Base-by-base conservation (phyloP, 345 rosid genomes). In the Eucalyptus viminalis region DNA sequence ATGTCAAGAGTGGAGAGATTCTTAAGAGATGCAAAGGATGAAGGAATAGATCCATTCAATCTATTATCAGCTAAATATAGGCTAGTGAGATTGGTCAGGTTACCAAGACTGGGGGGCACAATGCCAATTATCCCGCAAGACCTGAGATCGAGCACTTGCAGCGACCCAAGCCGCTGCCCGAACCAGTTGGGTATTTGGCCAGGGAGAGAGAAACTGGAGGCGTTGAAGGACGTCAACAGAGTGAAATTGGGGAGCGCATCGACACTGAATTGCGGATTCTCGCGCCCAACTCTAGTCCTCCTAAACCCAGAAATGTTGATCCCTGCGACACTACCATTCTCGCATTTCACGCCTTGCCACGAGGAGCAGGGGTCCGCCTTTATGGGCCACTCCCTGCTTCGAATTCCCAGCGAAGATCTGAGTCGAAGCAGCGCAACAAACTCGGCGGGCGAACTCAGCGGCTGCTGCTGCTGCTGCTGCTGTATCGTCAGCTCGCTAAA, bases 371-470 rank as follows among this genome's bases (percentile, higher is more conserved):
- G 99, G 88, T 96, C 97, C 11, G 92, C 93, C 92, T 97, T 98
- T 27, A 90, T 94, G 22, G 99, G 99, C 99, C 99, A 98, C 67
- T 98, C 99, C 72, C 67, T 94, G 89, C 96, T 92, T 92, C 95
- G 94, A 88, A 98, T 92, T 90, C 99, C 99, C 89, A 97, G 92
- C 88, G 98, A 92, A 56, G 99, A 96, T 95, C 99, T 95, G 90
- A 98, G 99, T 87, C 88, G 90, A 53, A 98, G 95, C 80, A 98
- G 89, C 92, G 99, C 95, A 4, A 86, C 89, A 49, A 94, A 86
- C 92, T 98, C 99, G 58, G 88, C 50, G 44, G 87, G 56, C 58
- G 97, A 96, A 88, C 91, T 93, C 91, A 92, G 90, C 60, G 89
- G 91, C 92, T 90, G 91, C 89, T 54, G 54, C 53, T 7, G 27